phyloP scores from a whole-genome alignment of 441 rosid species.

The Gossypium gossypioides region DNA sequence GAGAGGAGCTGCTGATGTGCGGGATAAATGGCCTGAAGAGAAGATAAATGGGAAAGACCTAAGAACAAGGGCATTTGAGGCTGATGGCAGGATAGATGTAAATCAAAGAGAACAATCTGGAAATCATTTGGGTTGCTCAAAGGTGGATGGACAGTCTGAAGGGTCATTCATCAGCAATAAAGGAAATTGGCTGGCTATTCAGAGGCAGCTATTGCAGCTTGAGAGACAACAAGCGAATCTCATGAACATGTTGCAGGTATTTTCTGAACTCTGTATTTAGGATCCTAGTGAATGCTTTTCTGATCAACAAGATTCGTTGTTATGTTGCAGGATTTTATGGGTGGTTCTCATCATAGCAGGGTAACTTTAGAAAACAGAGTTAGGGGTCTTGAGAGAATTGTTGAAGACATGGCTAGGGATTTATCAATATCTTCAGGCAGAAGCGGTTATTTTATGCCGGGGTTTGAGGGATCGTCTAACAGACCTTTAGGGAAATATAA shows the following conservation, averaged over 20 bases:
- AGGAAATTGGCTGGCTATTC: constrained; percentile 91
- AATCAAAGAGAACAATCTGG: constrained; percentile 49
- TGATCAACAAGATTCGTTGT: constrained; percentile 13
- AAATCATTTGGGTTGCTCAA: constrained; percentile 43
- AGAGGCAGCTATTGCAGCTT: constrained; percentile 81
- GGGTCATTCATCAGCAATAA: constrained; percentile 61
- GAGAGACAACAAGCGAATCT: constrained; percentile 93
- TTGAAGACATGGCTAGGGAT: constrained; percentile 89
- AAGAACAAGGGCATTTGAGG: constrained; percentile 44
- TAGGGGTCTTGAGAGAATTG: constrained; percentile 90
- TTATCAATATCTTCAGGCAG: constrained; percentile 76
- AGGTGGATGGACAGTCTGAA: constrained; percentile 60
- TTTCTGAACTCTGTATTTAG: constrained; percentile 10
- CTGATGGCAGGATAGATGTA: constrained; percentile 39
- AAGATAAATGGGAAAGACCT: constrained; percentile 40
- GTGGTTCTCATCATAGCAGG: constrained; percentile 95
- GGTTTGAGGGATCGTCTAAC: constrained; percentile 54
- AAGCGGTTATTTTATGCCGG: constrained; percentile 50
- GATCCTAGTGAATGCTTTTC: not conserved
- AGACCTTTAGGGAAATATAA: constrained; percentile 58
- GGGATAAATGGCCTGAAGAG: constrained; percentile 28
- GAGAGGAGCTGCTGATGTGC: constrained; percentile 33
- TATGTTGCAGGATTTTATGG: constrained; percentile 79
- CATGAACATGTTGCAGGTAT: constrained; percentile 91
- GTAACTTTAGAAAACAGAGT: constrained; percentile 84